Evolutionary conservation across 805 yeast genomes (phyloP).

Genomic region (Yamadazyma olivae): DNA sequence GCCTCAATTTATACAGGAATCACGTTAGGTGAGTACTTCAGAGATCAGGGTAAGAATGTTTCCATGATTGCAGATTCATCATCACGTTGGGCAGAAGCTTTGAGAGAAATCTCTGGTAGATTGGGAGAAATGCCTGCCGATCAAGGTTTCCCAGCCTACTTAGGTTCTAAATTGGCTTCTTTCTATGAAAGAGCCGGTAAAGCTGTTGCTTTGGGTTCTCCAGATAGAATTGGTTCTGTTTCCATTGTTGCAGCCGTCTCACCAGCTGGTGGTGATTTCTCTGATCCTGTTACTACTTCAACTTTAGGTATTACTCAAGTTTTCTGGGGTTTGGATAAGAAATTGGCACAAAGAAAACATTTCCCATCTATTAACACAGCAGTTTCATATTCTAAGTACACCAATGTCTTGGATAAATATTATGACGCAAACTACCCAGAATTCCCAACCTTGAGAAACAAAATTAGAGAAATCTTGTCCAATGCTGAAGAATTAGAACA

Average conservation of each 20-base stretch:
- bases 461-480: constrained; percentile 89
- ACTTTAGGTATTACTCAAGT: constrained; percentile 99
- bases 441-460: constrained; percentile 85
- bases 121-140: constrained; percentile 99
- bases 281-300: constrained; percentile 98
- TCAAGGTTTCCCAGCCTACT: constrained; percentile 99
- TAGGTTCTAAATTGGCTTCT: constrained; percentile 98
- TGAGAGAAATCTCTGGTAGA: constrained; percentile 99
- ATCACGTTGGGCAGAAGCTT: constrained; percentile 99
- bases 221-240: constrained; percentile 94
- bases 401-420: constrained; percentile 78
- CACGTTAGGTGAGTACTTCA: constrained; percentile 97
- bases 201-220: constrained; percentile 92
- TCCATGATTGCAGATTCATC: constrained; percentile 99
- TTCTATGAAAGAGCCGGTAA: constrained; percentile 99
- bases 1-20: constrained; percentile 99
- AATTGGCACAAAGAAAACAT: constrained; percentile 98
- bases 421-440: constrained; percentile 87
- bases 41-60: constrained; percentile 99
- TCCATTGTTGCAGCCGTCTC: constrained; percentile 99
- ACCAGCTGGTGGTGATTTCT: constrained; percentile 99
- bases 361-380: constrained; percentile 98
- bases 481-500: constrained; percentile 98
- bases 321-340: constrained; percentile 99
- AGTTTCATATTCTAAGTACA: constrained; percentile 95